These are phyloP conservation scores for Microglena sp. DNA, from an alignment of 139 green algal species.

Conservation along the genomic window DNA sequence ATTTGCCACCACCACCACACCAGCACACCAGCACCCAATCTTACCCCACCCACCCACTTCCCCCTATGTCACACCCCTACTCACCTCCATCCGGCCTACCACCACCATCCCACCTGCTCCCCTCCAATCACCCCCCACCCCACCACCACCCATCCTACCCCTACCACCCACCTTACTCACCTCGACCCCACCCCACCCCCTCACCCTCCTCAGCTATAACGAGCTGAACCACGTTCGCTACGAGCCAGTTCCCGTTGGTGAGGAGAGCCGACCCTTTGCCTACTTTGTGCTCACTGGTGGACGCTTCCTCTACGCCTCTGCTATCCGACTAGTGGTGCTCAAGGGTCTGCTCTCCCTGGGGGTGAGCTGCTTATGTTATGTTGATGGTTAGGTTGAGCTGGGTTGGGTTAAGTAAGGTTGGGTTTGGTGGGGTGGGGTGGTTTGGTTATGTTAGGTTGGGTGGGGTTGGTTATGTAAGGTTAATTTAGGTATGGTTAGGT, in stretches of 20 bases:
- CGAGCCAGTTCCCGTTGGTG: conserved; percentile 63
- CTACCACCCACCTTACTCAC: not conserved
- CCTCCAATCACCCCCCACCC: not conserved
- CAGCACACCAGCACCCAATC: no score
- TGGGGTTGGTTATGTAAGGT: no score
- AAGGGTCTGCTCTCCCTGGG: conserved; percentile 96
- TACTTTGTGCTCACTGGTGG: conserved; percentile 95
- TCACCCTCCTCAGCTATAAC: conserved; percentile 11
- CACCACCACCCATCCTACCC: not conserved
- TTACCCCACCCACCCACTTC: no score
- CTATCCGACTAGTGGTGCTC: conserved; percentile 83
- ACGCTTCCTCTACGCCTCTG: conserved; percentile 95
- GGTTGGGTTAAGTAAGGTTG: no score
- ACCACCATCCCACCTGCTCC: not conserved
- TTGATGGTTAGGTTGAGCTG: no score
- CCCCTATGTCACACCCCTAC: no score
- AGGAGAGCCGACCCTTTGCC: conserved; percentile 81
- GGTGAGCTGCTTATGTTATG: no score
- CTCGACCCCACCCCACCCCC: not conserved
- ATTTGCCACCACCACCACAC: no score
- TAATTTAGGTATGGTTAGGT: no score
- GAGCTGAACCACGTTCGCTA: conserved; percentile 39
- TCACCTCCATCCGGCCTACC: not conserved
- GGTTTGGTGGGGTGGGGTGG: no score
- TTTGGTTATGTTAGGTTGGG: no score